Percentiles rank a stretch among this genome's conserved stretches.
Conservation (phyloP, 352 stramenopile genomes). For the Achlya hypogyna region DNA sequence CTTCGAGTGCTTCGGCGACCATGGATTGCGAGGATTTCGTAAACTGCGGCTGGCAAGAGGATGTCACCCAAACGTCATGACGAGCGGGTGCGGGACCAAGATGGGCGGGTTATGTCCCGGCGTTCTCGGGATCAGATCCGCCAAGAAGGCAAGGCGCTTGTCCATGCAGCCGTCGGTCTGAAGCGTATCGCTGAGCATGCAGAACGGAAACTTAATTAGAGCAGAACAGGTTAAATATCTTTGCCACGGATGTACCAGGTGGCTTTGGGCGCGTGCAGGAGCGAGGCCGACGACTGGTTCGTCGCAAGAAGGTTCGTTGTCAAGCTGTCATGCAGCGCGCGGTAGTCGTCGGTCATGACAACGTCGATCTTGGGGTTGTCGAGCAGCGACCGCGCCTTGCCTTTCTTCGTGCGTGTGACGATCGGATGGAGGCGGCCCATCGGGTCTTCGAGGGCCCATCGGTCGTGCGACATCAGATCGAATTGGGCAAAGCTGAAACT, state of each 20-base stretch:
- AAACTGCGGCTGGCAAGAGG: too few relatives aligned
- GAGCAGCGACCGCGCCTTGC: background rate
- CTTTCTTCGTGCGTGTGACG: constrained; percentile 3
- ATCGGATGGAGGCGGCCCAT: background rate
- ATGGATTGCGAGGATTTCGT: too few relatives aligned
- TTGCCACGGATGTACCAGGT: constrained; percentile 8
- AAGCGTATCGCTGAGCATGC: background rate
- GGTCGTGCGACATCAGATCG: constrained; percentile 2
- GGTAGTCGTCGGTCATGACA: background rate
- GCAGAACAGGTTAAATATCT: background rate
- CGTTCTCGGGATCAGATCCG: too few relatives aligned
- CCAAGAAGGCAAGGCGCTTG: too few relatives aligned
- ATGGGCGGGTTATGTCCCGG: too few relatives aligned
- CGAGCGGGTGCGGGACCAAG: too few relatives aligned
- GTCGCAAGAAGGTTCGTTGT: background rate
- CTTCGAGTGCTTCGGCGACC: too few relatives aligned
- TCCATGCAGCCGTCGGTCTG: too few relatives aligned
- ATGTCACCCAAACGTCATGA: too few relatives aligned
- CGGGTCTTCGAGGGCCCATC: background rate
- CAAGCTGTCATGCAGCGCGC: background rate
- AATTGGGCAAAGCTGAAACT: background rate
- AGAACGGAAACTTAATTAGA: background rate
- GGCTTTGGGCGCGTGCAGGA: background rate
- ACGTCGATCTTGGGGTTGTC: constrained; percentile 3
- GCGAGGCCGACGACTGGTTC: background rate